Evolutionary conservation across 1,284 basidiomycete genomes (phyloP).

Genomic region (Melampsora larici-populina): DNA sequence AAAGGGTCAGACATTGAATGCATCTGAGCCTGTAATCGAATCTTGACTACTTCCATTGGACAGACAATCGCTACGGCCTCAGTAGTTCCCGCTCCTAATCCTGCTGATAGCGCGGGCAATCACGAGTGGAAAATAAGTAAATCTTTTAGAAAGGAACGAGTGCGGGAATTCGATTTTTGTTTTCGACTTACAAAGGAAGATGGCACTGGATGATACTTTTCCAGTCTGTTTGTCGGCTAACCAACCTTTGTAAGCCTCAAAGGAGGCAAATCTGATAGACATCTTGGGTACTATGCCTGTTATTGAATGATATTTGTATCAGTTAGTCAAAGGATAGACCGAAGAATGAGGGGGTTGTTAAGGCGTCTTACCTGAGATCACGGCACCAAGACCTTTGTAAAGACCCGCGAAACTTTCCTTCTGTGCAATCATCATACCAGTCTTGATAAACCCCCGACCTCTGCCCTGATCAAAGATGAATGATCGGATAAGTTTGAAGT

Average conservation of each 20-base stretch:
- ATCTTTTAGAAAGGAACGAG: background rate
- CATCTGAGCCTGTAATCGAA: slow-evolving; percentile 93
- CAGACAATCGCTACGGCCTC: slow-evolving; percentile 93
- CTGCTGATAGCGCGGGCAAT: slow-evolving; percentile 60
- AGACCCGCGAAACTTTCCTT: slow-evolving; percentile 91
- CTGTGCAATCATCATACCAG: slow-evolving; percentile 79
- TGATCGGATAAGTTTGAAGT: background rate
- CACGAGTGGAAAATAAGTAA: background rate
- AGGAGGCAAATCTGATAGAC: slow-evolving; percentile 97
- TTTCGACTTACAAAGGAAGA: slow-evolving; percentile 61
- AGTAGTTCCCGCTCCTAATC: slow-evolving; percentile 86
- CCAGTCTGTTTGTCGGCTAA: slow-evolving; percentile 74
- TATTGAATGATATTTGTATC: slow-evolving; percentile 1
- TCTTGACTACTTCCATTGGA: slow-evolving; percentile 99
- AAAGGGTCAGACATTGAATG: slow-evolving; percentile 95
- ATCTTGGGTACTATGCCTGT: slow-evolving; percentile 90
- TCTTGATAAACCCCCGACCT: slow-evolving; percentile 87
- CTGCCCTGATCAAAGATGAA: slow-evolving; percentile 66
- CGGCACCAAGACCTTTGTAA: slow-evolving; percentile 98
- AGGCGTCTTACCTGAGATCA: slow-evolving; percentile 67
- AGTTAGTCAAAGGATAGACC: background rate
- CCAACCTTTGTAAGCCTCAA: slow-evolving; percentile 86
- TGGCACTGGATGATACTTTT: slow-evolving; percentile 67
- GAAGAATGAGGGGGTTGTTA: background rate
- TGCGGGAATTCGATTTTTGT: background rate